Base-by-base conservation (phyloP, 2,329 filamentous ascomycete species). In the Phaeoacremonium minimum region DNA sequence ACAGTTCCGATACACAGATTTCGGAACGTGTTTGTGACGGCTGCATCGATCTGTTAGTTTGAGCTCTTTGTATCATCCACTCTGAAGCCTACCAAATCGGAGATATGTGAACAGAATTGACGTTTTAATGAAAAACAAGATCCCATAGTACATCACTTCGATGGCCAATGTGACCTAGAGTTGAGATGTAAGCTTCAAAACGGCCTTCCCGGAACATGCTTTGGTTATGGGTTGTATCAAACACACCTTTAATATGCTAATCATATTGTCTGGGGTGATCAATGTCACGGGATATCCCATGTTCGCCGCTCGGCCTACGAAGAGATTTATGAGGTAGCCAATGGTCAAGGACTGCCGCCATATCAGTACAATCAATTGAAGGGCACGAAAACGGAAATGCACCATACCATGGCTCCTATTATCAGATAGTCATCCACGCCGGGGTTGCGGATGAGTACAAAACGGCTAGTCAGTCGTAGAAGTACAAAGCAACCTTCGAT, bases 21-120 rank as follows among this genome's bases (percentile, higher is more conserved):
- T 13, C 55, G 54, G 36, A 64, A 58, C 0, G 41, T 46, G 2
- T 20, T 38, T 17, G 45, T 36, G 13, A 46, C 41, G 15, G 47
- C 47, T 53, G n/a, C n/a, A n/a, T n/a, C n/a, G n/a, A n/a, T n/a
- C n/a, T n/a, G n/a, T n/a, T n/a, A n/a, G n/a, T n/a, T n/a, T n/a
- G n/a, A n/a, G n/a, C n/a, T n/a, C n/a, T n/a, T n/a, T n/a, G n/a
- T n/a, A n/a, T n/a, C n/a, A n/a, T n/a, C n/a, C n/a, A 36, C 18
- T 28, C 11, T 32, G 8, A 9, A 12, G 48, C 52, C 22, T 55
- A 64, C 63, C 57, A 30, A 72, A 66, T 18, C 68, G 57, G 11
- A 71, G 56, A 33, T 71, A 71, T 38, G 68, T 68, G 40, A 58
- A 58, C 2, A 71, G 49, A 18, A 71, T 66, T 0, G 66, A 71